Percentiles rank a stretch among this genome's conserved stretches.
These are phyloP conservation scores for Pseudocercospora eumusae DNA, from an alignment of 2,329 filamentous ascomycete genomes.

Conservation along the genomic window DNA sequence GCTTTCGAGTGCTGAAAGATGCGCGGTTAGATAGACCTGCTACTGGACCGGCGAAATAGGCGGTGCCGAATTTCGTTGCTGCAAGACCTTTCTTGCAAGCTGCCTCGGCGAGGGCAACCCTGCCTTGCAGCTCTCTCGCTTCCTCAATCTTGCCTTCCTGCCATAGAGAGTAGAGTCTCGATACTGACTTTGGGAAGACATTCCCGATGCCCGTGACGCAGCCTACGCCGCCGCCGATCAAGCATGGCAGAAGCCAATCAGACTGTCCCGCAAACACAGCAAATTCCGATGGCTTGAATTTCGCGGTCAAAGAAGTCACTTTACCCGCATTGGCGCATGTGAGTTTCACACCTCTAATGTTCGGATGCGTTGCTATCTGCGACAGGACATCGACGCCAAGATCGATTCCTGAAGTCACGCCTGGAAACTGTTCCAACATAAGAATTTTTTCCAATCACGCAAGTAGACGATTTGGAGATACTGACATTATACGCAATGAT, in stretches of 20 bases:
- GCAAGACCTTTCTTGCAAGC: slow-evolving; percentile 69
- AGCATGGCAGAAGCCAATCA: slow-evolving; percentile 61
- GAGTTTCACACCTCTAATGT: slow-evolving; percentile 65
- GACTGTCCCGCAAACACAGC: slow-evolving; percentile 67
- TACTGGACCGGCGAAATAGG: slow-evolving; percentile 35
- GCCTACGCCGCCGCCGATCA: slow-evolving; percentile 51
- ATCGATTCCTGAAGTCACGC: slow-evolving; percentile 67
- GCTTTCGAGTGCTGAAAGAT: slow-evolving; percentile 22
- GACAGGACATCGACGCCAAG: slow-evolving; percentile 64
- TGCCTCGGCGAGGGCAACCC: slow-evolving; percentile 65
- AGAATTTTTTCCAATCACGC: neutral
- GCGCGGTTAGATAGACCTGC: slow-evolving; percentile 24
- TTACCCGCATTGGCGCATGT: slow-evolving; percentile 65
- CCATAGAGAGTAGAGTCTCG: slow-evolving; percentile 62
- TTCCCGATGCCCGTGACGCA: slow-evolving; percentile 57
- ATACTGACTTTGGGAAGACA: slow-evolving; percentile 57
- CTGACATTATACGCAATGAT: slow-evolving; percentile 38
- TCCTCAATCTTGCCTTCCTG: slow-evolving; percentile 58
- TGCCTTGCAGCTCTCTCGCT: slow-evolving; percentile 61
- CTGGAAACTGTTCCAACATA: slow-evolving; percentile 56
- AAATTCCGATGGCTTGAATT: slow-evolving; percentile 58
- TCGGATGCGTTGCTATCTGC: slow-evolving; percentile 54
- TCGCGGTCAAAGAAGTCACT: slow-evolving; percentile 56
- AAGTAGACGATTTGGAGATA: neutral
- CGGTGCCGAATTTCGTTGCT: slow-evolving; percentile 66